Percentiles rank a stretch among this genome's conserved stretches.
phyloP scores from a whole-genome alignment of 495 filamentous ascomycete genomes.

The Penicillium taxi region DNA sequence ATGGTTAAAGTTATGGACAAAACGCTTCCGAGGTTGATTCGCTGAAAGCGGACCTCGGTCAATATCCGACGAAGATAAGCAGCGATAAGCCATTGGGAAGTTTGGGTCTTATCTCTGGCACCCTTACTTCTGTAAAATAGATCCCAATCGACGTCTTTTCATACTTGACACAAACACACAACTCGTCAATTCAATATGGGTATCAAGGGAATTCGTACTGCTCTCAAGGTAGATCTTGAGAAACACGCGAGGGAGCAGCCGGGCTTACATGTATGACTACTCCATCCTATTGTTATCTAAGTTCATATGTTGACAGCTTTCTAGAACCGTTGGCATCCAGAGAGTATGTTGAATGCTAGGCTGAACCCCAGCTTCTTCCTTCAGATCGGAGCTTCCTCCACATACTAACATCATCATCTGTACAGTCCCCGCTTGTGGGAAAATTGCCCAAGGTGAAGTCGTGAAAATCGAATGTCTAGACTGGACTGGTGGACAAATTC shows the following conservation, averaged over 20 bases:
- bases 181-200: constrained; percentile 36
- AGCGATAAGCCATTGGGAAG: no score
- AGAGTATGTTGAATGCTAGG: constrained; percentile 45
- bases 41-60: no score
- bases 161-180: no score
- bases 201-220: constrained; percentile 57
- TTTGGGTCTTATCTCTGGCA: no score
- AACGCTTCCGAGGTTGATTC: no score
- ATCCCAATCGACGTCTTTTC: no score
- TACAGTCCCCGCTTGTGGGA: constrained; percentile 71
- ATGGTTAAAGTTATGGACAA: no score
- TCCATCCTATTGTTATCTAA: not conserved
- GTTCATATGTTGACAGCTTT: not conserved
- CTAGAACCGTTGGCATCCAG: constrained; percentile 92
- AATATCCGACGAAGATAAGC: no score
- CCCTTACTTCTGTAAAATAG: no score
- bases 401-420: no score
- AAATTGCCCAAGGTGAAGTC: constrained; percentile 76
- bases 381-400: not conserved
- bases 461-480: constrained; percentile 96
- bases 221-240: constrained; percentile 66
- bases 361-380: not conserved
- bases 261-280: constrained; percentile 60
- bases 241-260: constrained; percentile 69
- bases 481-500: constrained; percentile 81